Base-by-base conservation (phyloP, 495 filamentous ascomycete species). In the Xylaria cubensis region DNA sequence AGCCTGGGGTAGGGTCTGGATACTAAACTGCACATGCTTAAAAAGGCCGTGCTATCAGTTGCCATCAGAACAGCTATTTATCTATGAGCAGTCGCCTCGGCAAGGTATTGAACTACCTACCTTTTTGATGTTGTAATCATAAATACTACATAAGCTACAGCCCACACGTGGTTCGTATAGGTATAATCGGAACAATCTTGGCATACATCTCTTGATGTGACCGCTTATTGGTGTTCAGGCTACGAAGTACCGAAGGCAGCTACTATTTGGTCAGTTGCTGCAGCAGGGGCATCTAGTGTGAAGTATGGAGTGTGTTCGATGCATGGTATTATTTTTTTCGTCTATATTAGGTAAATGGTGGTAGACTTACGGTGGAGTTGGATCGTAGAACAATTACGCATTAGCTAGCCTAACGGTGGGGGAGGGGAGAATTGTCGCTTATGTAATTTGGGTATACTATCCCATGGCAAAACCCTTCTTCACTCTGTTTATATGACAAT, bases 291-390 rank as follows among this genome's bases (percentile, higher is more conserved):
- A 51, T 51, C 48, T 59, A 59, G 6, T 41, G 36, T 41, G 41
- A 15, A 59, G 17, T n/a, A 39, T 39, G 36, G 36, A 17, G 56
- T 61, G 32, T 17, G 8, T 10, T 21, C 58, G 2, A 59, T 36
- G 55, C 55, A 36, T 59, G 55, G 17, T 59, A 36, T 3, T 36
- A n/a, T 3, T n/a, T 13, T 53, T 24, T 26, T 26, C 39, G 39
- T 42, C 39, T 42, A 3, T 42, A 13, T 42, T 42, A 13, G 42
- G 42, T 46, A 46, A 46, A 46, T 17, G 21, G 58, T 24, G 41
- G 21, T 21, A 36, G 58, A 41, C 58, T 62, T 63, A 63, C 39
- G 3, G 36, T 63, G 61, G 61, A 61, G 58, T 61, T 29, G 34
- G 12, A 58, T 34, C 24, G 26, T 58, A 64, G 61, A 8, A 39